phyloP scores from a whole-genome alignment of 2,329 filamentous ascomycete genomes.

The Aureobasidium sp. region DNA sequence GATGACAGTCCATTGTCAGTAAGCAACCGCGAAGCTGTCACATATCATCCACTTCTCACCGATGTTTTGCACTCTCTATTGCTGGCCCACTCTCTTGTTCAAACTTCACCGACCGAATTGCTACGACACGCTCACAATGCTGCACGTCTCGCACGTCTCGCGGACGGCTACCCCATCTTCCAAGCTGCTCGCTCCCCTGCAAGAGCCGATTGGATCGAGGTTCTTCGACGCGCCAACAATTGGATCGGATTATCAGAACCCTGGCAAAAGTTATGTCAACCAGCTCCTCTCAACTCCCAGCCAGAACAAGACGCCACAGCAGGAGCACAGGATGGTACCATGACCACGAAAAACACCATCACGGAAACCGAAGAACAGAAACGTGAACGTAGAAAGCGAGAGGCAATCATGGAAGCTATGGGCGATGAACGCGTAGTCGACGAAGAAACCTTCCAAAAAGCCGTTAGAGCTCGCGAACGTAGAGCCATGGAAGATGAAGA shows the following conservation, averaged over 20 bases:
- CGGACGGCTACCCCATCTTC: slow-evolving; percentile 85
- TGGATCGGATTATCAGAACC: slow-evolving; percentile 71
- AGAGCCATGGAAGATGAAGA: slow-evolving; percentile 64
- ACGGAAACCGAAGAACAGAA: slow-evolving; percentile 59
- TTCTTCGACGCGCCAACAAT: slow-evolving; percentile 72
- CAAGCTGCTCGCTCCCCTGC: slow-evolving; percentile 76
- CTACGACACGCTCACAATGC: slow-evolving; percentile 86
- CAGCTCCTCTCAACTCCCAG: slow-evolving; percentile 46
- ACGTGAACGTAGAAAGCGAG: slow-evolving; percentile 66
- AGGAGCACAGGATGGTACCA: slow-evolving; percentile 21
- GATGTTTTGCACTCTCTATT: slow-evolving; percentile 84
- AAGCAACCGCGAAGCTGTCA: slow-evolving; percentile 69
- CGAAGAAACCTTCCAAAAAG: slow-evolving; percentile 70
- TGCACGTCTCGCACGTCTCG: slow-evolving; percentile 76
- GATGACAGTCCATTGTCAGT: slow-evolving; percentile 36
- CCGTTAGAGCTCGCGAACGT: slow-evolving; percentile 67
- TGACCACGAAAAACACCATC: neutral
- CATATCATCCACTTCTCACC: slow-evolving; percentile 82
- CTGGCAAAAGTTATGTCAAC: slow-evolving; percentile 76
- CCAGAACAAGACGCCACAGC: slow-evolving; percentile 28
- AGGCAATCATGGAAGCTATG: slow-evolving; percentile 72
- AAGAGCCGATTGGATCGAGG: slow-evolving; percentile 83
- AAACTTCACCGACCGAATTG: slow-evolving; percentile 82
- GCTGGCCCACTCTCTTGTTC: slow-evolving; percentile 80
- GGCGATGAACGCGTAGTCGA: slow-evolving; percentile 74